phyloP scores from a whole-genome alignment of 164 flowering plant genomes.

The Aristolochia californica region DNA sequence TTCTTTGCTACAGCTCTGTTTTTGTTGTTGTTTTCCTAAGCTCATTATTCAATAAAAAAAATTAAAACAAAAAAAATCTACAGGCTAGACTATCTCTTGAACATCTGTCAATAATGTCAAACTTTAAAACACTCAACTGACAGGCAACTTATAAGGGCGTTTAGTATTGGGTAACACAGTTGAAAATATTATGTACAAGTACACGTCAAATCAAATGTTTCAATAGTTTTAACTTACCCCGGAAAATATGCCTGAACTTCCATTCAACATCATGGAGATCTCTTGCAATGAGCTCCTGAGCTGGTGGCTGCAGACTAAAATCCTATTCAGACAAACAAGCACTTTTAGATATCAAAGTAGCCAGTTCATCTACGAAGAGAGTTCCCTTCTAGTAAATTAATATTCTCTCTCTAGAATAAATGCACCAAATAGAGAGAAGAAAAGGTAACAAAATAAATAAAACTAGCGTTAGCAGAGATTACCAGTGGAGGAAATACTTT shows the following conservation, averaged over 20 bases:
- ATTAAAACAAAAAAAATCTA: too few species aligned
- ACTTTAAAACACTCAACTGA: too few species aligned
- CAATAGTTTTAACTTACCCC: constrained; percentile 37
- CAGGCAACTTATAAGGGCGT: too few species aligned
- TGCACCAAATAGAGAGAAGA: not conserved
- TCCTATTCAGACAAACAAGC: constrained; percentile 33
- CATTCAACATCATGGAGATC: constrained; percentile 90
- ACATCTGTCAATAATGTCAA: too few species aligned
- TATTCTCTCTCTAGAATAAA: not conserved
- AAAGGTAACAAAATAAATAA: not conserved
- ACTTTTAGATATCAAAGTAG: not conserved
- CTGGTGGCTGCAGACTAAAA: constrained; percentile 82
- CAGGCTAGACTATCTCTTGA: too few species aligned
- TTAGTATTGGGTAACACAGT: too few species aligned
- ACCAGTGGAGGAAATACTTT: constrained; percentile 92
- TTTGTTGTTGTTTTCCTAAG: too few species aligned
- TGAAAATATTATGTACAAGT: too few species aligned
- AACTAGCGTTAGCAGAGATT: constrained; percentile 8
- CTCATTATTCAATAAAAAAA: too few species aligned
- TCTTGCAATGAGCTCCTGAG: constrained; percentile 81
- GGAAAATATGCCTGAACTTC: constrained; percentile 85
- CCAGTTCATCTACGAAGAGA: not conserved
- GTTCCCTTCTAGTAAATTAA: not conserved
- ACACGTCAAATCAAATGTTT: too few species aligned
- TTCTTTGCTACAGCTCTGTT: too few species aligned